Base-by-base conservation (phyloP, 2,329 filamentous ascomycete genomes). In the Fusarium illudens region DNA sequence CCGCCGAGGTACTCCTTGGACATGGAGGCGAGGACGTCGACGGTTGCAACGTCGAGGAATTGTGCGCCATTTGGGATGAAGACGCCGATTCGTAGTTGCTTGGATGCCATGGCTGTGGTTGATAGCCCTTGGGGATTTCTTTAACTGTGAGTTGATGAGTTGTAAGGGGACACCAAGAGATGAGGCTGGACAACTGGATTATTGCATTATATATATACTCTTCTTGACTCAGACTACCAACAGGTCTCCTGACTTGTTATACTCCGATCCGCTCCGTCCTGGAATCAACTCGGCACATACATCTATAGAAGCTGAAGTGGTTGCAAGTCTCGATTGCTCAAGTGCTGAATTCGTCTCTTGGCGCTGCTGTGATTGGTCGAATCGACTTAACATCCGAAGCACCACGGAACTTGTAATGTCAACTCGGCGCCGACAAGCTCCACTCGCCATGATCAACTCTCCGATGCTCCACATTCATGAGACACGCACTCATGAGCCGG, bases 21-120 rank as follows among this genome's bases (percentile, higher is more conserved):
- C 75, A 85, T 80, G 65, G 77, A 78, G 30, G 77, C 81, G 17
- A 87, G 79, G 52, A 86, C 75, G 73, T 87, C 84, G 55, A 86
- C 77, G 50, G 81, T 81, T 10, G 84, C 84, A 5, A 79, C 70
- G 72, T 87, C 85, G 17, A 87, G 81, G 9, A 85, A 73, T 65
- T 87, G 85, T 11, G 79, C 78, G 2, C 78, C 77, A 3, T 68
- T 64, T 2, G 84, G 84, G 50, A 86, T 76, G 72, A 85, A 86
- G 58, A 87, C 83, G 20, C 84, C 85, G 50, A 87, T 79, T 39
- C 74, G 79, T 60, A 86, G 58, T 34, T 64, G 62, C 30, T 69
- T 64, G 6, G 58, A 64, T 22, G 58, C 19, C 72, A 74, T 74
- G 19, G 19, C 9, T 25, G 9, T 13, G 15, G 48, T 50, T 34